Conservation (phyloP, 169 alveolate genomes). For the Plasmodium gonderi region DNA sequence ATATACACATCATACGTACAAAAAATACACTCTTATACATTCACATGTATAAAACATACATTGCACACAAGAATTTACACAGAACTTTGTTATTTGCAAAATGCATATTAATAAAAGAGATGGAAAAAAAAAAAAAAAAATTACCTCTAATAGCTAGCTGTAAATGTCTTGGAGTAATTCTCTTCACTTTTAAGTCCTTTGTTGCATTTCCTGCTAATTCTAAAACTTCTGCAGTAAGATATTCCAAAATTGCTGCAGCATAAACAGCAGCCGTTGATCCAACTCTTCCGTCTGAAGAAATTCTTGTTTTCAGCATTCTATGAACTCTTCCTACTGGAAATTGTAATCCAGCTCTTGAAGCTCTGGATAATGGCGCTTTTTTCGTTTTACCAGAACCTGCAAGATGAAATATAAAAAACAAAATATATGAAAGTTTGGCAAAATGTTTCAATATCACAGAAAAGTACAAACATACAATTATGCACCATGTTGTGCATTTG, state of each 20-base stretch:
- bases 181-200: slow-evolving; percentile 97
- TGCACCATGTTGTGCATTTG: no score
- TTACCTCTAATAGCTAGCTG: slow-evolving; percentile 92
- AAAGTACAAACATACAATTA: no score
- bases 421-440: slow-evolving; percentile 28
- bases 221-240: slow-evolving; percentile 99
- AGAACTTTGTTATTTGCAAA: neutral
- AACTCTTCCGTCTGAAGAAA: slow-evolving; percentile 97
- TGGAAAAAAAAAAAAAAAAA: slow-evolving; percentile 25
- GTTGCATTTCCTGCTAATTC: slow-evolving; percentile 99
- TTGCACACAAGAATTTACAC: neutral
- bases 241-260: slow-evolving; percentile 99
- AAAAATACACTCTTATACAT: no score
- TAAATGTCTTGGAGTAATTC: slow-evolving; percentile 97
- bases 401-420: slow-evolving; percentile 76
- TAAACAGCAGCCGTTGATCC: slow-evolving; percentile 99
- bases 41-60: no score
- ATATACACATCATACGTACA: neutral
- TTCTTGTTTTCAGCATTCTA: slow-evolving; percentile 97
- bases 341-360: slow-evolving; percentile 99
- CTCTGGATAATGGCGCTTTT: slow-evolving; percentile 98
- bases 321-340: slow-evolving; percentile 99
- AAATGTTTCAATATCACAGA: neutral
- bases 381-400: slow-evolving; percentile 96
- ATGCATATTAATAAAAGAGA: neutral